Base-by-base conservation (phyloP, 164 flowering plant species). In the Stephania japonica region DNA sequence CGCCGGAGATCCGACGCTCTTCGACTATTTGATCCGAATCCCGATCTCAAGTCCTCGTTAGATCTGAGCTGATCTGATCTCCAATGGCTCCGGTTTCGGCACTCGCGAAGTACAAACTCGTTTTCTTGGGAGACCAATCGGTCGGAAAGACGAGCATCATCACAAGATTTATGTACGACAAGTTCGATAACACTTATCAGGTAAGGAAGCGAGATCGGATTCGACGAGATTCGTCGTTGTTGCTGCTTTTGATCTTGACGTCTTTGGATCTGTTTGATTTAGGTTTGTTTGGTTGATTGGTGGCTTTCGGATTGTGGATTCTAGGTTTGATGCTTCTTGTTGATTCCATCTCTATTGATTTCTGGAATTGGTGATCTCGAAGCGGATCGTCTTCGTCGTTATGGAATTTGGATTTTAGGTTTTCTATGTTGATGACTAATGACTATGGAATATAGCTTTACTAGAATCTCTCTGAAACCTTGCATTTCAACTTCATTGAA, bases 91-190 rank as follows among this genome's bases (percentile, higher is more conserved):
- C 88, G 38, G 87, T 87, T 47, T 87, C 90, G 25, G 84, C 90
- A 71, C 83, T 86, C 8, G 89, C 90, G 16, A 88, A 88, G 71
- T 86, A 88, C 78, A 86, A 87, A 83, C 85, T 87, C 50, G 91
- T 86, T 42, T 87, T 87, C 83, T 78, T 87, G 74, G 91, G 91
- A 16, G 89, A 88, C 75, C 80, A 78, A 62, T 78, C 80, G 19
- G 80, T 78, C 38, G 80, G 80, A 16, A 78, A 78, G 26, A 87
- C 91, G 44, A 87, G 91, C 75, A 87, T 87, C 79, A 87, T 87
- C 75, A 87, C 91, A 75, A 87, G 91, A 41, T 87, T 87, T 80
- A 87, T 86, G 91, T 87, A 87, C 74, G 91, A 86, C 70, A 87
- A 87, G 65, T 87, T 87, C 85, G 91, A 87, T 32, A 86, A 82